A percentile compares a stretch with the other conserved stretches of the same genome.
These are phyloP conservation scores for Fusarium sp. DNA, from an alignment of 2,329 filamentous ascomycete species.

Conservation along the genomic window DNA sequence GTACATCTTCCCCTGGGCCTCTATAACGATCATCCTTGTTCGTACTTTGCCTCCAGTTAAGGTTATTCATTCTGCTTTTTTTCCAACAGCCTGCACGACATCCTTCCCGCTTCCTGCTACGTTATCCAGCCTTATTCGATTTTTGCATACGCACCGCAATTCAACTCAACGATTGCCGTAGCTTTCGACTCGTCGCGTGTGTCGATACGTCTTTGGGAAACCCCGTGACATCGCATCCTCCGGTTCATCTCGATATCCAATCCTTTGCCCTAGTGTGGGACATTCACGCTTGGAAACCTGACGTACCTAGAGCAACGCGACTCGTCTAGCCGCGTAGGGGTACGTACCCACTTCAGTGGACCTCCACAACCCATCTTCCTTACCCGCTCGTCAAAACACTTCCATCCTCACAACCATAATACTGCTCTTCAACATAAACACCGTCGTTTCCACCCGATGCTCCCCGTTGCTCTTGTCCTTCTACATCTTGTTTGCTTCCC, in stretches of 20 bases:
- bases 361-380: slow-evolving; percentile 42
- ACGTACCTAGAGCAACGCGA: slow-evolving; percentile 47
- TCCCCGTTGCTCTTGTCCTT: slow-evolving; percentile 40
- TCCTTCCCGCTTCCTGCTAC: slow-evolving; percentile 1
- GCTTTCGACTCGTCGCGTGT: slow-evolving; percentile 27
- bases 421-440: slow-evolving; percentile 48
- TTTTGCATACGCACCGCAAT: background rate
- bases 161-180: slow-evolving; percentile 18
- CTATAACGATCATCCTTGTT: slow-evolving; percentile 31
- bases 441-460: slow-evolving; percentile 42
- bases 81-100: slow-evolving; percentile 11
- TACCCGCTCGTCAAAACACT: slow-evolving; percentile 52
- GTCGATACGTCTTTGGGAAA: slow-evolving; percentile 35
- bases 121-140: slow-evolving; percentile 8
- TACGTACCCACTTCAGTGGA: slow-evolving; percentile 46
- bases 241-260: slow-evolving; percentile 32
- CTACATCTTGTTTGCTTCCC: slow-evolving; percentile 40
- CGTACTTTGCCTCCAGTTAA: slow-evolving; percentile 8
- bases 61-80: slow-evolving; percentile 10
- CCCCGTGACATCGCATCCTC: slow-evolving; percentile 22
- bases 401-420: slow-evolving; percentile 48
- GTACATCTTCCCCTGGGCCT: slow-evolving; percentile 24
- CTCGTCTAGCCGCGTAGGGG: slow-evolving; percentile 44
- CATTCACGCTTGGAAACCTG: slow-evolving; percentile 42
- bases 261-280: slow-evolving; percentile 43